phyloP scores from a whole-genome alignment of 2,329 filamentous ascomycete species.

The Ophiostoma sp. region DNA sequence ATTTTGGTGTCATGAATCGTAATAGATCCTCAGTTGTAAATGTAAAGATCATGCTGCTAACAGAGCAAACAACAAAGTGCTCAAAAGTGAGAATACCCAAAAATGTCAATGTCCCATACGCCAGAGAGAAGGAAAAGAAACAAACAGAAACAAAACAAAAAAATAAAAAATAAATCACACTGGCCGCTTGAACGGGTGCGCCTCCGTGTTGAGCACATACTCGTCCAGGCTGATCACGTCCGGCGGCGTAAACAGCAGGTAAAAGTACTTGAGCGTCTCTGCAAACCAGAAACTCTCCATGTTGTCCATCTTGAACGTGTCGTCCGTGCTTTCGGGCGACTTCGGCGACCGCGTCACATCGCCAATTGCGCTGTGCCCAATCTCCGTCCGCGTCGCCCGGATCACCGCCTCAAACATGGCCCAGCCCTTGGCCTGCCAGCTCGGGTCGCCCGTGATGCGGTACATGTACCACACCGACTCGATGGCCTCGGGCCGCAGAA shows the following conservation, averaged over 20 bases:
- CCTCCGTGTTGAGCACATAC: constrained; percentile 62
- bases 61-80: not conserved
- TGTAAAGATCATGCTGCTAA: not conserved
- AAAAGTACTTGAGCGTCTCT: constrained; percentile 91
- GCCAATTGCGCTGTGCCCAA: constrained; percentile 64
- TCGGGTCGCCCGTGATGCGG: constrained; percentile 73
- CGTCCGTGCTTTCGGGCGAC: constrained; percentile 30
- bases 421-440: constrained; percentile 79
- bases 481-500: constrained; percentile 74
- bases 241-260: constrained; percentile 68
- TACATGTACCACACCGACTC: constrained; percentile 88
- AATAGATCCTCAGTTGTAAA: not conserved
- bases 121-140: not conserved
- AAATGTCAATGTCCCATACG: not conserved
- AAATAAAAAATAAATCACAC: constrained; percentile 5
- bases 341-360: constrained; percentile 46
- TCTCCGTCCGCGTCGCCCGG: constrained; percentile 58
- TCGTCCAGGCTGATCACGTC: constrained; percentile 62
- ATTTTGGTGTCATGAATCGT: not conserved
- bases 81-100: not conserved
- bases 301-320: constrained; percentile 44
- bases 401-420: constrained; percentile 72
- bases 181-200: constrained; percentile 52
- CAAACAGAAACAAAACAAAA: not conserved
- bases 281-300: constrained; percentile 92